Conservation (phyloP, 225 moss, liverwort and hornwort genomes). For the Pseudoscleropodium purum region DNA sequence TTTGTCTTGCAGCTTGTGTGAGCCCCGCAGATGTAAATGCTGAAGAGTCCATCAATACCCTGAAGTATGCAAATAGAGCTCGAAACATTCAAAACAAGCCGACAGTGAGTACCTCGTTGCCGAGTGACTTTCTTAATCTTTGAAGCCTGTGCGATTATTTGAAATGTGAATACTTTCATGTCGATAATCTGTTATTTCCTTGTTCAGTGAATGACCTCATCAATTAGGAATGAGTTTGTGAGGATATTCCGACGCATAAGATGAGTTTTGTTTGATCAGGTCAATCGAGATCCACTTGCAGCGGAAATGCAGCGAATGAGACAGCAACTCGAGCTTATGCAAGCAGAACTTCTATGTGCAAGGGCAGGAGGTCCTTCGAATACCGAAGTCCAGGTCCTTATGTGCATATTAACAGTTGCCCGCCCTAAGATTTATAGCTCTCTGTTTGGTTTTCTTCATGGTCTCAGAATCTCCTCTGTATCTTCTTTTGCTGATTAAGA, state of each 20-base stretch:
- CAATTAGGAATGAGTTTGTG: neutral
- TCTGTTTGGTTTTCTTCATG: neutral
- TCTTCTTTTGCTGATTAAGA: neutral
- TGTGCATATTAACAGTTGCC: neutral
- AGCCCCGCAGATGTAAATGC: conserved; percentile 95
- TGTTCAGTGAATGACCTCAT: neutral
- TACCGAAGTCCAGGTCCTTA: conserved; percentile 67
- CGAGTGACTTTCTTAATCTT: neutral
- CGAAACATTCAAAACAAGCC: conserved; percentile 96
- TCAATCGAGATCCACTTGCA: conserved; percentile 89
- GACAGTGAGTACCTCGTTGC: conserved; percentile 50
- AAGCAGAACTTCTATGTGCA: conserved; percentile 86
- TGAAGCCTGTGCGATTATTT: neutral
- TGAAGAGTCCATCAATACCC: conserved; percentile 86
- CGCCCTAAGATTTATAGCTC: neutral
- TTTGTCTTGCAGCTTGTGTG: conserved; percentile 70
- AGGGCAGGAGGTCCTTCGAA: conserved; percentile 83
- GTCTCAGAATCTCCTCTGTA: neutral
- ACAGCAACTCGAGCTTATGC: conserved; percentile 92
- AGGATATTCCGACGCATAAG: neutral
- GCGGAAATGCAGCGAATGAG: conserved; percentile 94
- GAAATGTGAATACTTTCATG: neutral
- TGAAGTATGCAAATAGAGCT: conserved; percentile 93
- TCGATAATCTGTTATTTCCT: neutral
- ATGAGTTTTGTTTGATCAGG: conserved; percentile 23